Conservation (phyloP, 768 basidiomycete genomes). For the Austroboletus eburneus region DNA sequence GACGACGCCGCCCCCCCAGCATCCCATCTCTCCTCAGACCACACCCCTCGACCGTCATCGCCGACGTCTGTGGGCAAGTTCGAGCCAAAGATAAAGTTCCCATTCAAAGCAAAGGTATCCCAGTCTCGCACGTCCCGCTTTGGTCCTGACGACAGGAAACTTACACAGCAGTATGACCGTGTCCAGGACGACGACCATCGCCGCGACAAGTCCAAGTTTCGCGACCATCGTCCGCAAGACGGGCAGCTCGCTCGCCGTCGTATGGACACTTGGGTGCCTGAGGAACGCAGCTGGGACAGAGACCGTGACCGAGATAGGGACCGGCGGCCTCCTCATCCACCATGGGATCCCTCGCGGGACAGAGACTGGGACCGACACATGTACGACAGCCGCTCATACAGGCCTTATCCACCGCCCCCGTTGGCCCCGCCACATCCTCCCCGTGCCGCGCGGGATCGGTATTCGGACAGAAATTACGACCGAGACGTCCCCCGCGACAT, state of each 20-base stretch:
- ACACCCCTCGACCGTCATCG: slow-evolving; percentile 32
- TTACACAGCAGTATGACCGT: slow-evolving; percentile 34
- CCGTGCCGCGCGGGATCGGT: slow-evolving; percentile 23
- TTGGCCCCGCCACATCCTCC: slow-evolving; percentile 8
- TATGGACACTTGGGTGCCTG: slow-evolving; percentile 22
- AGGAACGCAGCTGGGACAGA: slow-evolving; percentile 25
- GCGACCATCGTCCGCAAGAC: slow-evolving; percentile 20
- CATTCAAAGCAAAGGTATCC: slow-evolving; percentile 58
- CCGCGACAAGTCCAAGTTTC: slow-evolving; percentile 22
- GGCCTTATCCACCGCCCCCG: slow-evolving; percentile 7
- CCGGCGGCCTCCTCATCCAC: slow-evolving; percentile 15
- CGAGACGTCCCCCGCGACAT: slow-evolving; percentile 23
- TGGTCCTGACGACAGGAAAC: slow-evolving; percentile 24
- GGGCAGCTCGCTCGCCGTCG: slow-evolving; percentile 15
- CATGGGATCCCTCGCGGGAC: slow-evolving; percentile 23
- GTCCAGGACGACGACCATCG: slow-evolving; percentile 45
- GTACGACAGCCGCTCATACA: slow-evolving; percentile 19
- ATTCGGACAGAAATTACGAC: slow-evolving; percentile 19
- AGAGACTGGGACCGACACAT: slow-evolving; percentile 22
- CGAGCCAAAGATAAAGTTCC: slow-evolving; percentile 58
- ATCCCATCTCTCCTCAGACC: slow-evolving; percentile 11
- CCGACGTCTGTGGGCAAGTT: slow-evolving; percentile 30
- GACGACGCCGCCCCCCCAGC: slow-evolving; percentile 17
- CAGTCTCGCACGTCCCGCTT: slow-evolving; percentile 33
- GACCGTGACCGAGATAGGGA: slow-evolving; percentile 26